Base-by-base conservation (phyloP, 805 yeast species). In the Debaryomyces tyrocola region DNA sequence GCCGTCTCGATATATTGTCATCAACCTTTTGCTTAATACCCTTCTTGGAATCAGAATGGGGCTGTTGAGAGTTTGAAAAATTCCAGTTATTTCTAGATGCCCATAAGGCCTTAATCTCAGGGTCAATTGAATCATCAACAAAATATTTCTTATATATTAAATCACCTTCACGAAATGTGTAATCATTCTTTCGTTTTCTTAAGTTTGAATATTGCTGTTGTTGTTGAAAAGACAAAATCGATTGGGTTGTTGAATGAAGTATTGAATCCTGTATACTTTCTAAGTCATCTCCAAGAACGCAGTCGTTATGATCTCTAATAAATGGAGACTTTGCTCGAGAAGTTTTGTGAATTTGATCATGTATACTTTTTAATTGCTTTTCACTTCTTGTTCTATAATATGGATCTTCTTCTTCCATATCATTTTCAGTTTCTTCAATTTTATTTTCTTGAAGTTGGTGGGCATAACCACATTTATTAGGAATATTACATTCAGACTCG, bases 161-260 rank as follows among this genome's bases (percentile, higher is more conserved):
- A 57, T 83, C 88, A 1, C 80, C 83, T 56, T 83, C 88, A 48
- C 88, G 66, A 1, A 77, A 76, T 0, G 84, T 76, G 59, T 82
- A 82, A 57, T 83, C 84, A 9, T 63, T 73, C 15, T 53, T 46
- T 29, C 51, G 56, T 39, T 54, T 60, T 29, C 66, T 38, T 10
- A 50, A 37, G 38, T 53, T 48, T 4, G 56, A 58, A 21, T 31
- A 38, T 20, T 47, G 46, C 45, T 60, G 63, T 41, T 55, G 58
- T 29, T 48, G 47, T 9, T 48, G 44, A 37, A 56, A 59, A 9
- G 62, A 52, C 18, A 17, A 9, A 24, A 24, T 9, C 2, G 27
- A 24, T n/a, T 31, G 17, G 7, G 34, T 31, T n/a, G 14, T 33
- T 24, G 40, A 31, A 20, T 17, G 12, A 12, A 33, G 17, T 18